Evolutionary conservation across 768 basidiomycete genomes (phyloP), one percentile per base, ranked within the genome.

Genomic region (Collybiopsis confluens): DNA sequence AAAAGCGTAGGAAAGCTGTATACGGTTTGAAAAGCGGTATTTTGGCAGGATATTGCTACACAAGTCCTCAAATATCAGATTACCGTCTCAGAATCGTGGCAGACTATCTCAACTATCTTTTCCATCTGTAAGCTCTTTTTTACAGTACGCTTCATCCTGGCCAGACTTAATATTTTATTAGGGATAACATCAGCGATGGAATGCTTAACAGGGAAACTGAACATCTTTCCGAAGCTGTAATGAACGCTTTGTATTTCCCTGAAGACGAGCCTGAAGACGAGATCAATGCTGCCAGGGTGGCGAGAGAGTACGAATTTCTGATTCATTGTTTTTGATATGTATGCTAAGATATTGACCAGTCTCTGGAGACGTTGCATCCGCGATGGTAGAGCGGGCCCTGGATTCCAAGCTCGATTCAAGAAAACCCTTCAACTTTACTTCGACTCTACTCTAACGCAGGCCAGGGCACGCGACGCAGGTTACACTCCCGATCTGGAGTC

Each of bases 151-250:
- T 33, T 6, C 30, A 13, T 13, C 5, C 30, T 33, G 30, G 30
- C n/a, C n/a, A 33, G 30, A 6, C 13, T 13, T 33, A 13, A 33
- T 13, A 13, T 13, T 33, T 33, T 5, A 33, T 13, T 57, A 78
- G 77, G 35, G 88, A 91, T 64, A 83, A 91, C 64, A 79, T 90
- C 64, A 87, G 85, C 61, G 88, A 90, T 62, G 85, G 86, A 49
- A 86, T 88, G 85, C 80, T 85, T 73, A 78, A 79, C 52, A 71
- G 76, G 30, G 80, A 83, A 45, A 82, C 85, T 4, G 73, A 77
- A 56, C 71, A 73, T 16, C 71, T 87, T 52, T 76, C 83, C 27
- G 70, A 84, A 61, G 75, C 82, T 33, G 84, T 90, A 61, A 86
- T 90, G 81, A 85, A 86, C 62, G 80, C 85, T 2, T 67, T 90